Conservation (phyloP, 2,329 filamentous ascomycete species). For the Aureobasidium sp. region DNA sequence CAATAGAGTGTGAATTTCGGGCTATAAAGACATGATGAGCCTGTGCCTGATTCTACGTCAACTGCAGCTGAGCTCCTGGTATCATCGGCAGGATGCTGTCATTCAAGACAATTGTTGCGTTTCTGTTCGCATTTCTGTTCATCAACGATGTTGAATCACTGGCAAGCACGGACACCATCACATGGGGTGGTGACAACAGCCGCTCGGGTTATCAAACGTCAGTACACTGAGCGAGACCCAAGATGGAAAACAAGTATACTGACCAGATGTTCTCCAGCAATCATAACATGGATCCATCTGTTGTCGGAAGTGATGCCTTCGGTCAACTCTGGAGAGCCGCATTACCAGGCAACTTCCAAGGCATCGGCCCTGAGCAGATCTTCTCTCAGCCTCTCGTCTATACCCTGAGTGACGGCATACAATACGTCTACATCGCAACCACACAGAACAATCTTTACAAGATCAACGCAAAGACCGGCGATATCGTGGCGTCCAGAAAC, state of each 20-base stretch:
- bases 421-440: conserved; percentile 49
- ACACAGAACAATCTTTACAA: conserved; percentile 55
- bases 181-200: conserved; percentile 44
- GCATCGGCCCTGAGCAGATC: conserved; percentile 43
- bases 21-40: no score
- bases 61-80: no score
- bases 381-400: conserved; percentile 48
- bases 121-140: not conserved
- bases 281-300: conserved; percentile 57
- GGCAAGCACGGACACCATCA: conserved; percentile 47
- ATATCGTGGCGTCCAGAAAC: conserved; percentile 33
- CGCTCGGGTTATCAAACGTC: conserved; percentile 23
- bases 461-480: conserved; percentile 41
- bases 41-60: no score
- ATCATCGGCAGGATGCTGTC: not conserved
- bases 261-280: conserved; percentile 29
- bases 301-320: conserved; percentile 51
- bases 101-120: not conserved
- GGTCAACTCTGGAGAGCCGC: conserved; percentile 48
- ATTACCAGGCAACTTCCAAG: conserved; percentile 48
- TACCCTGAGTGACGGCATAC: conserved; percentile 34
- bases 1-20: no score
- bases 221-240: not conserved
- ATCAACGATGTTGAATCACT: conserved; percentile 12
- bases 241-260: not conserved